Percentiles rank a stretch among this genome's conserved stretches.
Conservation (phyloP, 352 stramenopile genomes). For the Phytopythium sindhum region DNA sequence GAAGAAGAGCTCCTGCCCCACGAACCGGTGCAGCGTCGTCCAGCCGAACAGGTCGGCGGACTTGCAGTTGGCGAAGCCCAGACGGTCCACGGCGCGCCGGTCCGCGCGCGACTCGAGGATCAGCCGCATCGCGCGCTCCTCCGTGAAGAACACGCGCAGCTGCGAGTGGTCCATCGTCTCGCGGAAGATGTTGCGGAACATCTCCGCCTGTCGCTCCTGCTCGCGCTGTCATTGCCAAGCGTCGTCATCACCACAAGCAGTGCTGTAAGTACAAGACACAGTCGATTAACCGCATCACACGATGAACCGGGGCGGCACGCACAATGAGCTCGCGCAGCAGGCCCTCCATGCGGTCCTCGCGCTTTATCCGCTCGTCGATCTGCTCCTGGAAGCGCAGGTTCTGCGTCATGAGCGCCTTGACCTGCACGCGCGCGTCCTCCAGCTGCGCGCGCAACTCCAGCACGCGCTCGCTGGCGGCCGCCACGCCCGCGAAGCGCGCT, state of each 20-base stretch:
- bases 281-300: background rate
- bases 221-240: slow-evolving; percentile 10
- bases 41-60: slow-evolving; percentile 45
- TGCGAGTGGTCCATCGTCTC: slow-evolving; percentile 13
- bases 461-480: slow-evolving; percentile 8
- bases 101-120: slow-evolving; percentile 42
- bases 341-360: slow-evolving; percentile 54
- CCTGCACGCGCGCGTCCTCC: slow-evolving; percentile 29
- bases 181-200: slow-evolving; percentile 21
- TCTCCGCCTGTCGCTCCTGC: slow-evolving; percentile 18
- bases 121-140: slow-evolving; percentile 29
- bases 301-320: slow-evolving; percentile 4
- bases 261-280: background rate
- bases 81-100: slow-evolving; percentile 27
- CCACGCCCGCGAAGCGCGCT: slow-evolving; percentile 10
- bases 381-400: slow-evolving; percentile 46
- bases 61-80: slow-evolving; percentile 25
- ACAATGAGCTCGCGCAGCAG: slow-evolving; percentile 40
- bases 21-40: slow-evolving; percentile 36
- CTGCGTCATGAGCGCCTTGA: slow-evolving; percentile 35
- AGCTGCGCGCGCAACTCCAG: slow-evolving; percentile 25
- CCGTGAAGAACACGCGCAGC: slow-evolving; percentile 14
- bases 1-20: slow-evolving; percentile 36
- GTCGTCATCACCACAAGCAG: background rate
- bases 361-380: slow-evolving; percentile 42